A percentile compares a stretch with the other conserved stretches of the same genome.
These are phyloP conservation scores for Mycena sp. DNA, from an alignment of 1,284 basidiomycete species.

Conservation along the genomic window DNA sequence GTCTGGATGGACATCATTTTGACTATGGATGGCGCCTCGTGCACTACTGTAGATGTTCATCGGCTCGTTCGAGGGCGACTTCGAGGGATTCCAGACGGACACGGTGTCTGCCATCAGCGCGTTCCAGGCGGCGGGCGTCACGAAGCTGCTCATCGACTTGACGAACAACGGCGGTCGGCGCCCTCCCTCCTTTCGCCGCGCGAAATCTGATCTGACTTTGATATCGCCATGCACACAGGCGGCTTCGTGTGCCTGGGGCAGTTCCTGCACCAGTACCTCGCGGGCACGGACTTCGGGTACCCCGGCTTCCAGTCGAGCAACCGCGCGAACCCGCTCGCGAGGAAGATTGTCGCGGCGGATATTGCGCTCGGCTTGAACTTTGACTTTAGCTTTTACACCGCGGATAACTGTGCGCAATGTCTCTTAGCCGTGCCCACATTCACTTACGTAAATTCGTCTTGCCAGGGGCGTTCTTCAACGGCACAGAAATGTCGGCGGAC, in stretches of 20 bases:
- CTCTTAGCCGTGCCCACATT: neutral
- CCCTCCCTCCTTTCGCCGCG: slow-evolving; percentile 1
- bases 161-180: slow-evolving; percentile 67
- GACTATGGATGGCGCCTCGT: neutral
- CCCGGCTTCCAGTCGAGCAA: slow-evolving; percentile 61
- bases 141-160: slow-evolving; percentile 64
- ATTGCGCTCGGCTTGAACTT: slow-evolving; percentile 55
- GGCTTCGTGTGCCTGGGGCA: slow-evolving; percentile 69
- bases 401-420: slow-evolving; percentile 57
- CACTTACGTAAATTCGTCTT: neutral
- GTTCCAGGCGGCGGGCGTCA: slow-evolving; percentile 60
- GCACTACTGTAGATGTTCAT: slow-evolving; percentile 61
- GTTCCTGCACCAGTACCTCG: slow-evolving; percentile 67
- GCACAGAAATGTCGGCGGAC: slow-evolving; percentile 52
- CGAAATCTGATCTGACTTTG: neutral
- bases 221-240: slow-evolving; percentile 44
- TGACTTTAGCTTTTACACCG: slow-evolving; percentile 53
- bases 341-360: slow-evolving; percentile 62
- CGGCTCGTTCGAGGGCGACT: slow-evolving; percentile 65
- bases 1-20: neutral
- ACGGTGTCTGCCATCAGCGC: slow-evolving; percentile 54
- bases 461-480: slow-evolving; percentile 63
- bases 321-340: slow-evolving; percentile 63
- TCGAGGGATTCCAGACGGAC: slow-evolving; percentile 63
- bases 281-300: slow-evolving; percentile 59